A percentile compares a stretch with the other conserved stretches of the same genome.
Evolutionary conservation across 2,329 filamentous ascomycete genomes (phyloP).

Genomic region (Neoscytalidium dimidiatum): DNA sequence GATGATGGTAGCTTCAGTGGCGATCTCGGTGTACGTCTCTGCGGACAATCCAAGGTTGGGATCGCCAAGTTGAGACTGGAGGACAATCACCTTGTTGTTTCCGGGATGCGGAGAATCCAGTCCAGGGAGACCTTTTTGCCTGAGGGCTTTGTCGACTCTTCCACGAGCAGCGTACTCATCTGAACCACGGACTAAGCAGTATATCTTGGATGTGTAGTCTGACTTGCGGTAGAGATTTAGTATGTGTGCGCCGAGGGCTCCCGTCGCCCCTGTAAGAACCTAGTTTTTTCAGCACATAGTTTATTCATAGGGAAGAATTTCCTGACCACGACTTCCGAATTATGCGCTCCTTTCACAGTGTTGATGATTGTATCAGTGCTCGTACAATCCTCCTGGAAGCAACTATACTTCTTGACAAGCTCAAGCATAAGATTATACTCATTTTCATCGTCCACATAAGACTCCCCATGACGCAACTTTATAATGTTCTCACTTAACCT

Average conservation of each 20-base stretch:
- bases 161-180: constrained; percentile 43
- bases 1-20: constrained; percentile 50
- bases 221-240: constrained; percentile 46
- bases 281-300: background rate
- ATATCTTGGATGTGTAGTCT: constrained; percentile 47
- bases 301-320: background rate
- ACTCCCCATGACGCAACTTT: constrained; percentile 40
- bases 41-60: constrained; percentile 50
- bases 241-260: constrained; percentile 55
- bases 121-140: constrained; percentile 35
- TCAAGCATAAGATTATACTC: constrained; percentile 46
- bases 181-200: constrained; percentile 58
- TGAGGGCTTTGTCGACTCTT: constrained; percentile 49
- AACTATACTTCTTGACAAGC: constrained; percentile 51
- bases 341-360: background rate
- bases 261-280: constrained; percentile 54
- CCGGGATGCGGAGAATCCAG: constrained; percentile 23
- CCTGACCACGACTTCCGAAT: constrained; percentile 2
- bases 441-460: constrained; percentile 34
- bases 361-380: no score
- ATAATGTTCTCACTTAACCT: constrained; percentile 40
- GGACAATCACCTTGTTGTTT: constrained; percentile 46
- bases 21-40: constrained; percentile 44
- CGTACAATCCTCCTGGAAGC: constrained; percentile 33
- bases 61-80: constrained; percentile 52